Base-by-base conservation (phyloP, 2,329 filamentous ascomycete species). In the Arthrinium phaeospermum region DNA sequence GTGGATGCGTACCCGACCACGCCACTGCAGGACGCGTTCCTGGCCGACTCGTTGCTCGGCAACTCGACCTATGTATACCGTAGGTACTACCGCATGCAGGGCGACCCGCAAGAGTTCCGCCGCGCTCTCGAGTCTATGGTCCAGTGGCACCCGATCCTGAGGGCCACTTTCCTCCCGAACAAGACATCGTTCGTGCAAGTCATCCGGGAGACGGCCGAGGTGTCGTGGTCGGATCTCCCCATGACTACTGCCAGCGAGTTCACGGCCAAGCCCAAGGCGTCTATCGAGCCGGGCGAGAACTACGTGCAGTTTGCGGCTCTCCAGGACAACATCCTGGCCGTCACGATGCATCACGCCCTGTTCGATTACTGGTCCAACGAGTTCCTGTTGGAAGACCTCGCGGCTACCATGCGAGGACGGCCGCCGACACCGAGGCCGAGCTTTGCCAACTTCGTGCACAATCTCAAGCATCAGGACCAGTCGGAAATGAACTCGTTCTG, bases 301-400 rank as follows among this genome's bases (percentile, higher is more conserved):
- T 71, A 72, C 22, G 71, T 77, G 30, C 72, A 72, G 45, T 53
- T 74, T 41, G 71, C 75, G 24, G 46, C 71, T 49, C 34, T 77
- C 34, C 46, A 72, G 6, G 46, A 70, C 19, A 46, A 71, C 24
- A 68, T 74, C 19, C 72, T 82, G 0, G 77, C 79, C 0, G 74
- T 81, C 14, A 77, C 78, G 1, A 79, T 80, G 75, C 80, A 82
- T 67, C 80, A 82, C 69, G 77, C 79, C 6, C 75, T 81, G 2
- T 80, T 81, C 34, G 80, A 82, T 70, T 81, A 76, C 68, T 81
- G 79, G 79, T 81, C 80, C 27, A 75, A 78, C 24, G 64, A 73
- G 3, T 80, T 81, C 53, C 53, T 81, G 19, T 78, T 79, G 22
- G 73, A 78, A 12, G 79, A 81, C 37, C 67, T 73, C 16, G 47